Conservation (phyloP, 1,284 basidiomycete genomes). For the Fomitiporia mediterranea region DNA sequence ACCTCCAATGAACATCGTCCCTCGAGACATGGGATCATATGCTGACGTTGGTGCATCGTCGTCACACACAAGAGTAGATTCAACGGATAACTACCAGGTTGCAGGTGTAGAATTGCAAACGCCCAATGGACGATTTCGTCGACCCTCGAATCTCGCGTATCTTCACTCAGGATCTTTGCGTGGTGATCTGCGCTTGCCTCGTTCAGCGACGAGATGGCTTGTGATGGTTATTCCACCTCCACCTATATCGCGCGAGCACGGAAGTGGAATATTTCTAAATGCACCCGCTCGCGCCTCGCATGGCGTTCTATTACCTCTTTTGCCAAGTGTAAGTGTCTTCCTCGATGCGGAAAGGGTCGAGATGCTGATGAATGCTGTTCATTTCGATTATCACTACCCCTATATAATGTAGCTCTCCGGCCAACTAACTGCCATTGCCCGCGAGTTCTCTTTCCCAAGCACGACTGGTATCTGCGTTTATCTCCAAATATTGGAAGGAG, state of each 20-base stretch:
- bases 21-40: slow-evolving; percentile 27
- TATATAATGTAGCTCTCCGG: slow-evolving; percentile 52
- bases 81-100: slow-evolving; percentile 10
- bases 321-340: slow-evolving; percentile 55
- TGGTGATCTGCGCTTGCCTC: slow-evolving; percentile 42
- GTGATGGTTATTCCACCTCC: slow-evolving; percentile 65
- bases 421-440: slow-evolving; percentile 70
- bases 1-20: slow-evolving; percentile 23
- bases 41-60: slow-evolving; percentile 20
- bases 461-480: slow-evolving; percentile 69
- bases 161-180: slow-evolving; percentile 49
- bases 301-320: slow-evolving; percentile 70
- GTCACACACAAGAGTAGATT: slow-evolving; percentile 10
- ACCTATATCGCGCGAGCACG: slow-evolving; percentile 54
- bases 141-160: slow-evolving; percentile 52
- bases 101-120: slow-evolving; percentile 23
- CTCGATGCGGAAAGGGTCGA: slow-evolving; percentile 5
- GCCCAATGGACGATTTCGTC: slow-evolving; percentile 37
- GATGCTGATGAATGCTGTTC: background rate
- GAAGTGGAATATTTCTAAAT: slow-evolving; percentile 52
- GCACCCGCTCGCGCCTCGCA: slow-evolving; percentile 57
- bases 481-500: slow-evolving; percentile 50
- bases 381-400: slow-evolving; percentile 2
- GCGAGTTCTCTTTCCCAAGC: slow-evolving; percentile 76
- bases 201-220: slow-evolving; percentile 47